phyloP scores from a whole-genome alignment of 164 flowering plant genomes.

The Macadamia tetraphylla region DNA sequence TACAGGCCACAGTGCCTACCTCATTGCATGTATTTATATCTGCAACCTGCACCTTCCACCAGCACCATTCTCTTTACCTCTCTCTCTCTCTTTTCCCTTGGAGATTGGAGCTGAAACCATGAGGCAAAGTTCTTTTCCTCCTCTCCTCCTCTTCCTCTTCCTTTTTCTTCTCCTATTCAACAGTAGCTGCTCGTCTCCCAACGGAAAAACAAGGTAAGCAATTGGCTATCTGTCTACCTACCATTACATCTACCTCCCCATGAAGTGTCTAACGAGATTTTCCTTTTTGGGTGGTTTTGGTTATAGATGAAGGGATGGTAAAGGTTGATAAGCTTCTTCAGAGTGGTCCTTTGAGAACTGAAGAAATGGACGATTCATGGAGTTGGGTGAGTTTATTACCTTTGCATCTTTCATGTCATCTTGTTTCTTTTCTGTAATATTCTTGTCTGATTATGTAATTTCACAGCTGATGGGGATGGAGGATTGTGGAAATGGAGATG shows the following conservation, averaged over 20 bases:
- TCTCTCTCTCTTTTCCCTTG: neutral
- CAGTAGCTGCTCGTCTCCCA: slow-evolving; percentile 15
- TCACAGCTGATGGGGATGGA: slow-evolving; percentile 47
- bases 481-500: slow-evolving; percentile 39
- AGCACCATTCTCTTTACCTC: slow-evolving; percentile 9
- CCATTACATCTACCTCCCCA: neutral
- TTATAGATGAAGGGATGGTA: slow-evolving; percentile 10
- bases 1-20: neutral
- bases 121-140: slow-evolving; percentile 14
- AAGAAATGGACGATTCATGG: slow-evolving; percentile 4
- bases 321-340: neutral
- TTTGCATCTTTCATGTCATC: neutral
- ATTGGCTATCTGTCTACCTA: neutral
- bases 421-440: neutral
- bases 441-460: neutral
- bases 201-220: slow-evolving; percentile 18
- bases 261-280: neutral
- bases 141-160: slow-evolving; percentile 8
- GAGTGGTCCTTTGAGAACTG: neutral
- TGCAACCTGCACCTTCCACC: slow-evolving; percentile 10
- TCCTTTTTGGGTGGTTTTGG: neutral
- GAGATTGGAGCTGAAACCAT: slow-evolving; percentile 4
- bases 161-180: slow-evolving; percentile 4
- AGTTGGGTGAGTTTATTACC: slow-evolving; percentile 3
- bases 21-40: slow-evolving; percentile 32